These are phyloP conservation scores for Cordyceps pruinosa DNA, from an alignment of 2,329 filamentous ascomycete species.

Conservation along the genomic window DNA sequence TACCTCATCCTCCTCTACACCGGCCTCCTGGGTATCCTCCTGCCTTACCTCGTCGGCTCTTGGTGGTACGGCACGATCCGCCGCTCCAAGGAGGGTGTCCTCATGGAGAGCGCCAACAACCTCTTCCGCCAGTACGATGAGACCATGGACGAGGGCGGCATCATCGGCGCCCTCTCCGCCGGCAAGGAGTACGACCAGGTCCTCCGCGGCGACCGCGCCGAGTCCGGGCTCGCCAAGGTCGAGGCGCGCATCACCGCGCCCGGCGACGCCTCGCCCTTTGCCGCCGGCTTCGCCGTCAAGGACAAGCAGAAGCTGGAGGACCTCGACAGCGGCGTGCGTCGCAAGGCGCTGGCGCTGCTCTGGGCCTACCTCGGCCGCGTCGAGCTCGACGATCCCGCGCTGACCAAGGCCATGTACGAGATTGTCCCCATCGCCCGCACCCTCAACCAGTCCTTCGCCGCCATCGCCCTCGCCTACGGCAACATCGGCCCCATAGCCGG, in stretches of 20 bases:
- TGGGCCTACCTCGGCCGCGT: slow-evolving; percentile 93
- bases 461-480: slow-evolving; percentile 82
- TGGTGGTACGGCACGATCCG: slow-evolving; percentile 99
- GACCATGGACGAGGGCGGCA: slow-evolving; percentile 68
- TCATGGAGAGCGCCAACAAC: slow-evolving; percentile 89
- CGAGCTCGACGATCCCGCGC: slow-evolving; percentile 68
- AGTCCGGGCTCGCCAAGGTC: slow-evolving; percentile 73
- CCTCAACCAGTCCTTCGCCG: slow-evolving; percentile 78
- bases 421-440: slow-evolving; percentile 79
- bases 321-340: slow-evolving; percentile 69
- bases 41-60: slow-evolving; percentile 88
- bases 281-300: slow-evolving; percentile 57
- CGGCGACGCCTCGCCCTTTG: slow-evolving; percentile 44
- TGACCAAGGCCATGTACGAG: slow-evolving; percentile 83
- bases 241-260: slow-evolving; percentile 71
- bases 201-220: slow-evolving; percentile 70
- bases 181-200: slow-evolving; percentile 79
- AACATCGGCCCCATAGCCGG: slow-evolving; percentile 75
- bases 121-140: slow-evolving; percentile 92
- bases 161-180: slow-evolving; percentile 73
- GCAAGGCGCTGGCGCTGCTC: slow-evolving; percentile 81
- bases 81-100: slow-evolving; percentile 85
- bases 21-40: slow-evolving; percentile 74
- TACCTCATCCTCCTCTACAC: slow-evolving; percentile 91
- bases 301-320: slow-evolving; percentile 72